Evolutionary conservation across 192 early-diverging fungal species (phyloP).

Genomic region (Podila clonocystis): DNA sequence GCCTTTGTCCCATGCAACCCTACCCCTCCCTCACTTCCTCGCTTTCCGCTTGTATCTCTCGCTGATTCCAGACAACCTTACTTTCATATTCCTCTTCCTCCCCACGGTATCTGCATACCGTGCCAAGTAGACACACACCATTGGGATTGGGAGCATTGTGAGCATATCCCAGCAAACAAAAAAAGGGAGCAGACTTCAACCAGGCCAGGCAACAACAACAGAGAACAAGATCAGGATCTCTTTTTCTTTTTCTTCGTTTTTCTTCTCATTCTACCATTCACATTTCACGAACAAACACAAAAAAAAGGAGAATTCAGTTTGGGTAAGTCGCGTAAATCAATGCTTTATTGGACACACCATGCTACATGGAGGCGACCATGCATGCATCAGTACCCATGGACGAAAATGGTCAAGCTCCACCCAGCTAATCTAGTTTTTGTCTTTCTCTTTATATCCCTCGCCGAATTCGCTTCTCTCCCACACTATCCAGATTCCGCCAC

Average conservation of each 20-base stretch:
- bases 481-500: too few relatives aligned
- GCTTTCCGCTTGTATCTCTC: neutral
- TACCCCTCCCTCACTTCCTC: neutral
- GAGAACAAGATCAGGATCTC: slow-evolving; percentile 1
- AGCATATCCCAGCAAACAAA: neutral
- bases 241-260: neutral
- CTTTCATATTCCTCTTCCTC: neutral
- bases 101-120: neutral
- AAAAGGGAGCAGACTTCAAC: neutral
- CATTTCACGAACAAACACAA: neutral
- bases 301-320: neutral
- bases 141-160: slow-evolving; percentile 4
- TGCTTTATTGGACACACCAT: too few relatives aligned
- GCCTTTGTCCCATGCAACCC: neutral
- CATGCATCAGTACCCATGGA: neutral
- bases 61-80: neutral
- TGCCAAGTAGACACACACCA: neutral
- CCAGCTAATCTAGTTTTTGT: neutral
- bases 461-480: too few relatives aligned
- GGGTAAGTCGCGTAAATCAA: too few relatives aligned
- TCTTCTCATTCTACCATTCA: neutral
- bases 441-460: too few relatives aligned
- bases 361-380: neutral
- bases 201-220: neutral
- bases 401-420: neutral